Evolutionary conservation across 257 asterid genomes (phyloP).

Genomic region (Gentiana macrophylla): DNA sequence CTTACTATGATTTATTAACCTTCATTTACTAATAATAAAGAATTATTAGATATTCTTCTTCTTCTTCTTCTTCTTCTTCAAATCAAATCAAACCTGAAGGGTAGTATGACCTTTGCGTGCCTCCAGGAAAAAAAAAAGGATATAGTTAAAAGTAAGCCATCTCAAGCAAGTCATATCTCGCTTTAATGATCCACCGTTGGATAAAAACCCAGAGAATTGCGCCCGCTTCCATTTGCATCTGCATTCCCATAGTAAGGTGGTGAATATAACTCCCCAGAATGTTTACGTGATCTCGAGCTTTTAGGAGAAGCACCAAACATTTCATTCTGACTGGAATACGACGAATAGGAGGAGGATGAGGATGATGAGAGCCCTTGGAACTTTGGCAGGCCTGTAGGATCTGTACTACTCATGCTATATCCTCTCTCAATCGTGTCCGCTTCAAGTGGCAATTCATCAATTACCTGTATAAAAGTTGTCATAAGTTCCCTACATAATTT

Average conservation of each 20-base stretch:
- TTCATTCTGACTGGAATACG: slow-evolving; percentile 24
- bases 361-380: slow-evolving; percentile 65
- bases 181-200: slow-evolving; percentile 12
- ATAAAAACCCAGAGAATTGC: slow-evolving; percentile 26
- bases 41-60: slow-evolving; percentile 12
- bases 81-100: slow-evolving; percentile 12
- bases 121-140: too few relatives aligned
- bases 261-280: slow-evolving; percentile 78
- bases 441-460: slow-evolving; percentile 70
- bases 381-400: slow-evolving; percentile 81
- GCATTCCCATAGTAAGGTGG: slow-evolving; percentile 25
- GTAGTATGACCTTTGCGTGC: too few relatives aligned
- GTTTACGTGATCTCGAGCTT: slow-evolving; percentile 47
- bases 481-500: too few relatives aligned
- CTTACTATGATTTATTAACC: neutral
- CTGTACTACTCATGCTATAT: slow-evolving; percentile 42
- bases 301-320: slow-evolving; percentile 49
- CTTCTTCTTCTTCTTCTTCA: slow-evolving; percentile 3
- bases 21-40: slow-evolving; percentile 10
- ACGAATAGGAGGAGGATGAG: slow-evolving; percentile 50
- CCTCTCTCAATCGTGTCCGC: slow-evolving; percentile 66
- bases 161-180: too few relatives aligned
- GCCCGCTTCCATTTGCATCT: slow-evolving; percentile 55
- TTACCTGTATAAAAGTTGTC: slow-evolving; percentile 23
- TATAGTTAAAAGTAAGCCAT: too few relatives aligned